A percentile compares a stretch with the other conserved stretches of the same genome.
phyloP scores from a whole-genome alignment of 1,139 yeast genomes.

The Petasospora fabianii region DNA sequence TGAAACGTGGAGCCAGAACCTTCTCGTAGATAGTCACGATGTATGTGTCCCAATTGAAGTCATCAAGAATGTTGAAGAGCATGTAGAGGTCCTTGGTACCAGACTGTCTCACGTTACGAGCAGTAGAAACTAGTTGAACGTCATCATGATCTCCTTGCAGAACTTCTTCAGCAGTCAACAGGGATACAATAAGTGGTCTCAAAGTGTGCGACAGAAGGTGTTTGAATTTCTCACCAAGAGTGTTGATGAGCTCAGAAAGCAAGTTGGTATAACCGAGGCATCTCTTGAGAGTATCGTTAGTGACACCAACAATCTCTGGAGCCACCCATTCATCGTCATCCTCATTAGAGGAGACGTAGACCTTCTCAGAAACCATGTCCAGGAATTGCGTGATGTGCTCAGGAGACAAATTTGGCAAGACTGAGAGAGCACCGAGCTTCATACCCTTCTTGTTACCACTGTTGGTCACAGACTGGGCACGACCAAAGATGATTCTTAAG shows the following conservation, averaged over 20 bases:
- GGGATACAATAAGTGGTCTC: slow-evolving; percentile 36
- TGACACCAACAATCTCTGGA: slow-evolving; percentile 11
- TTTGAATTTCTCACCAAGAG: slow-evolving; percentile 58
- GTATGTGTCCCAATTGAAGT: slow-evolving; percentile 55
- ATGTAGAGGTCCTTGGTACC: slow-evolving; percentile 57
- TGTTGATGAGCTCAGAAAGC: slow-evolving; percentile 56
- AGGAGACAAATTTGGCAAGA: slow-evolving; percentile 60
- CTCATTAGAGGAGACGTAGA: slow-evolving; percentile 34
- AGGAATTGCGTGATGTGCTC: slow-evolving; percentile 57
- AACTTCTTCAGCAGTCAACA: slow-evolving; percentile 52
- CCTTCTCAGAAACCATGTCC: slow-evolving; percentile 54
- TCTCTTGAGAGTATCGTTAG: slow-evolving; percentile 41
- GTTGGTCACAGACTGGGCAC: slow-evolving; percentile 56
- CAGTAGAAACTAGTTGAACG: slow-evolving; percentile 39
- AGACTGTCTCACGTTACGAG: slow-evolving; percentile 53
- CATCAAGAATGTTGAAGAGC: slow-evolving; percentile 46
- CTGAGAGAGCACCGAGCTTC: slow-evolving; percentile 71
- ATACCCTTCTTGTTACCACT: slow-evolving; percentile 72
- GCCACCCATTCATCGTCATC: slow-evolving; percentile 13
- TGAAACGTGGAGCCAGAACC: slow-evolving; percentile 65
- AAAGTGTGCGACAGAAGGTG: slow-evolving; percentile 31
- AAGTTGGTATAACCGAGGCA: slow-evolving; percentile 72
- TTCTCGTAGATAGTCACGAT: slow-evolving; percentile 48
- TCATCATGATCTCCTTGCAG: slow-evolving; percentile 32
- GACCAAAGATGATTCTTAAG: slow-evolving; percentile 78